Base-by-base conservation (phyloP, 1,139 yeast genomes). In the Protomyces inouyei region DNA sequence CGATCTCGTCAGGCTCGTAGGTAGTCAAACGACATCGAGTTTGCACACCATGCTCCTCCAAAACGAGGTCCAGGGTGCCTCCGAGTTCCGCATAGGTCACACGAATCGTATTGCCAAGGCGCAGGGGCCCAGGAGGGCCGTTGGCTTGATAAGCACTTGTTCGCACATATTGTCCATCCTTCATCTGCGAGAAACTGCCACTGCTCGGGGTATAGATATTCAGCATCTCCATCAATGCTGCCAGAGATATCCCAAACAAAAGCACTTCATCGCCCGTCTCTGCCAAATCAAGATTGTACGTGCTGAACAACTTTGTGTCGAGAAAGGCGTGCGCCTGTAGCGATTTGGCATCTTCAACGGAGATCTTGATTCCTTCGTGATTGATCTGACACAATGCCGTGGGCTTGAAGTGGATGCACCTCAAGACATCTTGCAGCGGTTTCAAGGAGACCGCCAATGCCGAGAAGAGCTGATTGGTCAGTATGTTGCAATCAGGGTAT, bases 11-110 rank as follows among this genome's bases (percentile, higher is more conserved):
- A 10, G 65, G 67, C 38, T 68, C 70, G 46, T 61, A 64, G 10
- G 70, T 69, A 23, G 67, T 60, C 48, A 69, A 66, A 53, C 65
- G 68, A 61, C 70, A 69, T 4, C 68, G 69, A 25, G 70, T 69
- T 12, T 66, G 61, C 37, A 68, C 57, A 10, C 66, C 63, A n/a
- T 67, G 65, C 36, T 69, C 70, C 45, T 69, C 69, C 18, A 69
- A 52, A 66, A 69, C 64, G 18, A 69, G 61, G 51, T 67, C 59
- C 35, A 69, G 69, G 16, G 68, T 68, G 35, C 64, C 54, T 16
- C 69, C 70, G 18, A 51, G 45, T 14, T 57, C 64, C 9, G 52
- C 54, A 38, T 69, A 69, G 10, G 65, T 57, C 60, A 69, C 28
- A 21, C 65, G 57, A 12, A 60, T 40, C 16, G 60, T 65, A 21